Percentiles rank a stretch among this genome's conserved stretches.
Evolutionary conservation across 495 filamentous ascomycete genomes (phyloP).

Genomic region (Cryomyces antarcticus): DNA sequence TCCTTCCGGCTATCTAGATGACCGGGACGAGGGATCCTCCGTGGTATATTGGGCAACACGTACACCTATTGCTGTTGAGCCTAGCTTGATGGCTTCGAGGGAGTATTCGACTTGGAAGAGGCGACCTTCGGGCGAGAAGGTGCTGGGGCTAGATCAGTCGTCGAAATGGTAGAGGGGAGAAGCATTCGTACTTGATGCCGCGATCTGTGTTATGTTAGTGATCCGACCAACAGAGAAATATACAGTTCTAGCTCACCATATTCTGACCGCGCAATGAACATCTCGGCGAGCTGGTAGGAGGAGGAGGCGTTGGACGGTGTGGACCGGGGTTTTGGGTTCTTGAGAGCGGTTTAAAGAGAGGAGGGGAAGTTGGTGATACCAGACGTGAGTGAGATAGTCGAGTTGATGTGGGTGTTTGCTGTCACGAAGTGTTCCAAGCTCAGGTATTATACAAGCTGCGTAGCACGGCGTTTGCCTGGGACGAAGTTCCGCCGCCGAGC

Average conservation of each 20-base stretch:
- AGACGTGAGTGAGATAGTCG: too few relatives aligned
- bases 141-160: constrained; percentile 34
- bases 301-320: neutral
- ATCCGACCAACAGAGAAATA: constrained; percentile 10
- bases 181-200: constrained; percentile 75
- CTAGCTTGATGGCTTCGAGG: constrained; percentile 98
- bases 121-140: constrained; percentile 98
- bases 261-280: constrained; percentile 99
- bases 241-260: constrained; percentile 49
- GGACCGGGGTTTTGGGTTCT: too few relatives aligned
- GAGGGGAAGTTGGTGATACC: too few relatives aligned
- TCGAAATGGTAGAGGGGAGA: neutral
- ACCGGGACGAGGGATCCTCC: neutral
- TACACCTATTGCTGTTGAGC: constrained; percentile 93
- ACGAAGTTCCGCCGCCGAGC: too few relatives aligned
- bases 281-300: constrained; percentile 26
- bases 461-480: too few relatives aligned
- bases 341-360: too few relatives aligned
- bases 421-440: too few relatives aligned
- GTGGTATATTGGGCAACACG: constrained; percentile 7
- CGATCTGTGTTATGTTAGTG: constrained; percentile 41
- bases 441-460: too few relatives aligned
- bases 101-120: constrained; percentile 99
- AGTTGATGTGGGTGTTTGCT: too few relatives aligned
- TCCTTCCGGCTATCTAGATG: too few relatives aligned